A percentile compares a stretch with the other conserved stretches of the same genome.
These are phyloP conservation scores for Hymenochaete sp. DNA, from an alignment of 1,284 basidiomycete genomes.

Conservation along the genomic window DNA sequence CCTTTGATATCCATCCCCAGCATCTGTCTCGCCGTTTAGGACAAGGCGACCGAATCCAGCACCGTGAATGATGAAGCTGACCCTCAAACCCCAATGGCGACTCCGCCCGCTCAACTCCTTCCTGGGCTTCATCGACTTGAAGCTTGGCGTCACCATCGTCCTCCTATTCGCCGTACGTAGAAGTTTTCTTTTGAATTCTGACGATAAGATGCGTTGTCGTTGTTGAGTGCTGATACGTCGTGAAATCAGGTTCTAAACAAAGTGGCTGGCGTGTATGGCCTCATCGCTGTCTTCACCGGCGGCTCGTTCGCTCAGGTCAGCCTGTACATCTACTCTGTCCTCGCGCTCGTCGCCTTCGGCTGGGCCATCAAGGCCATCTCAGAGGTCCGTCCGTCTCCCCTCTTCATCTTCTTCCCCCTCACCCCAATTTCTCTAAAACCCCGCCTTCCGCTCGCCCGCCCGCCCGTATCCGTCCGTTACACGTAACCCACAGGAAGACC, in stretches of 20 bases:
- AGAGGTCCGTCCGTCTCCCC: conserved; percentile 46
- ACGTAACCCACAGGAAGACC: conserved; percentile 72
- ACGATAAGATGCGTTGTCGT: too few species aligned
- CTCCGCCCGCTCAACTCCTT: conserved; percentile 76
- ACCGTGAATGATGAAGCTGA: conserved; percentile 73
- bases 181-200: not conserved
- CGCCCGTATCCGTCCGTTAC: too few species aligned
- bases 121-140: conserved; percentile 78
- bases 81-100: conserved; percentile 69
- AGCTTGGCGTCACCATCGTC: conserved; percentile 79
- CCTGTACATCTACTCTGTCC: conserved; percentile 88
- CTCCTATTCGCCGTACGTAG: conserved; percentile 75
- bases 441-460: conserved; percentile 35
- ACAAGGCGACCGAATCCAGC: too few species aligned
- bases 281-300: conserved; percentile 84
- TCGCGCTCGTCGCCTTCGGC: conserved; percentile 71
- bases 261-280: conserved; percentile 93
- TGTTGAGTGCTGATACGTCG: too few species aligned
- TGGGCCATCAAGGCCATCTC: conserved; percentile 87
- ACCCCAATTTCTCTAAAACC: not conserved
- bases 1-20: too few species aligned
- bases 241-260: conserved; percentile 81
- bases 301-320: conserved; percentile 86
- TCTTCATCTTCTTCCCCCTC: conserved; percentile 7
- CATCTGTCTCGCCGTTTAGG: too few species aligned